Evolutionary conservation across 192 early-diverging fungal genomes (phyloP).

Genomic region (Backusella westeae): DNA sequence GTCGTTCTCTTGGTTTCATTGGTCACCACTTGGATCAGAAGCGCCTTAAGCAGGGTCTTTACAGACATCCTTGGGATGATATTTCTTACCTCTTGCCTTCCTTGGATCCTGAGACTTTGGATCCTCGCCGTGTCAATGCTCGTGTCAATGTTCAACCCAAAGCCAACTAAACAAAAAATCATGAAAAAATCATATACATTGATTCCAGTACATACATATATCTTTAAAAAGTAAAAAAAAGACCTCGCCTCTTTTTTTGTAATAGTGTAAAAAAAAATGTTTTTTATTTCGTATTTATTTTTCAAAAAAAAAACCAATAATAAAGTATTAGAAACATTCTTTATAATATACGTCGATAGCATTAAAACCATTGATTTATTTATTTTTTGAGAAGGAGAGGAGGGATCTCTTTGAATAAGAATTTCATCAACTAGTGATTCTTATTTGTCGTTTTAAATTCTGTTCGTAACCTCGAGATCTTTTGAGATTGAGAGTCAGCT

Average conservation of each 20-base stretch:
- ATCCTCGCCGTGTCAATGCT: conserved; percentile 39
- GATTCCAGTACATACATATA: conserved; percentile 1
- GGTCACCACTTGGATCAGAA: conserved; percentile 98
- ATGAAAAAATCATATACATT: not conserved
- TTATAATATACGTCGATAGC: not conserved
- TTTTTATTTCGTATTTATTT: conserved; percentile 11
- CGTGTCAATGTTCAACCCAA: conserved; percentile 30
- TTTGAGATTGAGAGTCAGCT: too few species aligned
- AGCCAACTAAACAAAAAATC: not conserved
- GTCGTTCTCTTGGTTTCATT: conserved; percentile 94
- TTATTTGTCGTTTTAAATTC: too few species aligned
- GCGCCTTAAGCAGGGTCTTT: conserved; percentile 96
- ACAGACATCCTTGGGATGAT: conserved; percentile 98
- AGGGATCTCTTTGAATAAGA: too few species aligned
- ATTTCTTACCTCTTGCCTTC: conserved; percentile 81
- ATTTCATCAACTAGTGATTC: too few species aligned
- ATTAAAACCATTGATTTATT: too few species aligned
- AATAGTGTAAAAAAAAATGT: conserved; percentile 10
- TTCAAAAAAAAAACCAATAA: not conserved
- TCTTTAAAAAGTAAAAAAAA: not conserved
- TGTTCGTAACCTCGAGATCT: too few species aligned
- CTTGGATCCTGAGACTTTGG: conserved; percentile 40
- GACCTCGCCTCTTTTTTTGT: conserved; percentile 6
- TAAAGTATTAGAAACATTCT: conserved; percentile 4
- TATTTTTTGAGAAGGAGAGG: too few species aligned